These are phyloP conservation scores for Elongisporangium senticosum DNA, from an alignment of 352 stramenopile genomes.

Conservation along the genomic window DNA sequence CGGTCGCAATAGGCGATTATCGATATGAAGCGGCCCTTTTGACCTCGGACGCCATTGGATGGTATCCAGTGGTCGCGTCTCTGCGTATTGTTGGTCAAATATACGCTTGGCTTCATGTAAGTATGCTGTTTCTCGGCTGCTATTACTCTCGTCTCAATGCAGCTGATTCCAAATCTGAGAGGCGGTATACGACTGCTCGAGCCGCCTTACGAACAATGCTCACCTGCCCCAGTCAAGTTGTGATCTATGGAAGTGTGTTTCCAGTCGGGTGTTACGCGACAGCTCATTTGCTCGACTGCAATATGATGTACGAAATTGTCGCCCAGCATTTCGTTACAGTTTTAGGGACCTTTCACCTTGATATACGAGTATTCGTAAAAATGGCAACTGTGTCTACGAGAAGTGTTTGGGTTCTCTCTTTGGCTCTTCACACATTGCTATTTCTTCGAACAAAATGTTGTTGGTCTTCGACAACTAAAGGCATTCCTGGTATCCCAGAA, in stretches of 20 bases:
- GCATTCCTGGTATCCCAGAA: too few species aligned
- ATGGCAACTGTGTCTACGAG: too few species aligned
- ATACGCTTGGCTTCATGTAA: neutral
- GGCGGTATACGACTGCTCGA: neutral
- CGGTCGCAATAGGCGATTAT: neutral
- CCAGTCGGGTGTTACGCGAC: neutral
- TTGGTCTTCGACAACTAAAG: too few species aligned
- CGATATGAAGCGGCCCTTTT: neutral
- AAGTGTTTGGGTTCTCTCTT: too few species aligned
- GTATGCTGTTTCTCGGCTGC: neutral
- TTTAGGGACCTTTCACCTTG: neutral
- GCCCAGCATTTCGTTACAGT: too few species aligned
- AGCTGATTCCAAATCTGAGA: neutral
- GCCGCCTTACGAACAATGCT: neutral
- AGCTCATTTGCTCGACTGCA: too few species aligned
- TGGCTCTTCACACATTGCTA: too few species aligned
- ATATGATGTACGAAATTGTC: too few species aligned
- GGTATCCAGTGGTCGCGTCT: neutral
- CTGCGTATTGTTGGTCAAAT: neutral
- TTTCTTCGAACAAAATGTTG: too few species aligned
- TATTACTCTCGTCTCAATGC: neutral
- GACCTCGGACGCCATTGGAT: neutral
- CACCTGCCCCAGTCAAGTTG: neutral
- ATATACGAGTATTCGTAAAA: neutral
- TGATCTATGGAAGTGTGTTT: neutral